Base-by-base conservation (phyloP, 1,139 yeast genomes). In the Suhomyces chickasaworum region DNA sequence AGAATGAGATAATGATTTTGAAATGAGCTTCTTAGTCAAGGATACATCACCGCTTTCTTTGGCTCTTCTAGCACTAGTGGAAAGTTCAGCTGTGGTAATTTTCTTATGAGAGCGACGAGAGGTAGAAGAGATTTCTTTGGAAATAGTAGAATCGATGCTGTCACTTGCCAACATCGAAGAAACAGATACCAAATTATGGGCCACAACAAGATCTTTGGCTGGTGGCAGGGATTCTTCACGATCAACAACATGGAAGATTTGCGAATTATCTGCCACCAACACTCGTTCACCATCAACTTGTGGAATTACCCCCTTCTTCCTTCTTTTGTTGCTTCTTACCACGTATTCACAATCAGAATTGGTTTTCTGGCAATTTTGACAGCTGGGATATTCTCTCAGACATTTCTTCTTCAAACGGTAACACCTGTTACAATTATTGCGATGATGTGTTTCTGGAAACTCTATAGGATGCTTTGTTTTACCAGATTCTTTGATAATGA, bases 351-450 rank as follows among this genome's bases (percentile, higher is more conserved):
- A 74, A 29, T 58, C 65, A 30, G 71, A 56, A 1, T 69, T 65
- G 1, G 75, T 62, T 47, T 65, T 68, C 18, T 45, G 45, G 52
- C 79, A 74, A 51, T 70, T 67, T 22, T 62, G 53, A 49, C 79
- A 74, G 41, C 54, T 59, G 2, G 78, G 78, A 47, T 65, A 65
- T 33, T 64, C 65, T 43, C 76, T 56, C 46, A 68, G 64, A 47
- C 78, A 74, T 51, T 72, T 73, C 53, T 73, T 74, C 63, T 74
- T 74, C 46, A 73, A 59, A 30, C 75, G 54, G 49, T 74, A 73
- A 56, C 79, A 74, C 35, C 78, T 53, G 39, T 66, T 69, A 51
- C 79, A 72, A 59, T 71, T 71, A 49, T 63, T 65, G 8, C 68
- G 59, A 44, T 66, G 73, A 46, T 65, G 72, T 13, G 66, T 65